These are phyloP conservation scores for Citrus sp. DNA, from an alignment of 345 rosid species.

Conservation along the genomic window DNA sequence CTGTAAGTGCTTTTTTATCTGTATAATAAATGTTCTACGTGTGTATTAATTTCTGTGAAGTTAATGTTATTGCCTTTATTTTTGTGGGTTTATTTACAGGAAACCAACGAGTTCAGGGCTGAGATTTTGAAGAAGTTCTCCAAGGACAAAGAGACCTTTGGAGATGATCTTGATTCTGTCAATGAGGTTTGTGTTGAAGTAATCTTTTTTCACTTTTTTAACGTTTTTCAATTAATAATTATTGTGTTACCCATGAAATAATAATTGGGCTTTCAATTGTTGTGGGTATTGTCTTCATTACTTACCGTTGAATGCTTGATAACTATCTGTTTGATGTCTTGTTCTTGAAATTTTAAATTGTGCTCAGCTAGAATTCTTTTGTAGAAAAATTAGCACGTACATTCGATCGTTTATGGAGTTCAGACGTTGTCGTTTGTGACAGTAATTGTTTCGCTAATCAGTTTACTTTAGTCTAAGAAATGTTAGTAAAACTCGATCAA, in stretches of 20 bases:
- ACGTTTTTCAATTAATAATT: background rate
- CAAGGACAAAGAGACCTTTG: constrained; percentile 36
- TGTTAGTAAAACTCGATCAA: constrained; percentile 1
- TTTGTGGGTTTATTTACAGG: constrained; percentile 20
- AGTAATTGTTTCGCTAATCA: background rate
- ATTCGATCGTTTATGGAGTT: background rate
- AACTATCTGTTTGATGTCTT: background rate
- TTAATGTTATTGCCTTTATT: background rate
- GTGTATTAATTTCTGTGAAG: background rate
- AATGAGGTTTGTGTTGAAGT: constrained; percentile 39
- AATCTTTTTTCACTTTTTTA: background rate
- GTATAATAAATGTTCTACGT: background rate
- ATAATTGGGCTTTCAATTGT: background rate
- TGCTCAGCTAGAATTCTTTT: background rate
- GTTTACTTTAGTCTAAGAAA: background rate
- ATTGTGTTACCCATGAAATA: background rate
- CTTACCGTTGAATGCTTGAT: background rate
- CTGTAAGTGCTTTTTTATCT: constrained; percentile 19
- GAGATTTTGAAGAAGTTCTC: constrained; percentile 40
- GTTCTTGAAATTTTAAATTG: background rate
- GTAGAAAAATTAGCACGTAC: background rate
- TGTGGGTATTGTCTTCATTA: background rate
- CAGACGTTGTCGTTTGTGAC: background rate
- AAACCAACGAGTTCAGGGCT: constrained; percentile 40
- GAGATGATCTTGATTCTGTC: constrained; percentile 33